Evolutionary conservation across 148 eudicot species (phyloP), one percentile per base, ranked within the genome.

Genomic region (Camellia japonica): DNA sequence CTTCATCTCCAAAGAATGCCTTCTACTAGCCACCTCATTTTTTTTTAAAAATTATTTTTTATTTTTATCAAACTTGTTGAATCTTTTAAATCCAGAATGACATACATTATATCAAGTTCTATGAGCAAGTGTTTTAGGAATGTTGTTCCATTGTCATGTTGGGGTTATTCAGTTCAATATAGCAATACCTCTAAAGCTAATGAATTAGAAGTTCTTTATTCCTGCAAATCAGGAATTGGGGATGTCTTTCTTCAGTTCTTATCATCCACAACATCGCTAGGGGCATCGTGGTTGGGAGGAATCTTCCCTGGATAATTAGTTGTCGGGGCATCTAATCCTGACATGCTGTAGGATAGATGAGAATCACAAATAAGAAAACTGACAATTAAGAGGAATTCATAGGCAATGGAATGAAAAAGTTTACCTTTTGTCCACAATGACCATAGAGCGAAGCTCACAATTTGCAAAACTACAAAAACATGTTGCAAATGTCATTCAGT

Each of bases 391-490:
- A 42, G 11, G 55, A 19, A 51, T 62, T 51, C 51, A 47, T 47
- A 55, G 61, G 71, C 20, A 84, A 56, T 76, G 62, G n/a, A 56
- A 23, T 23, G 30, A 60, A 41, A 59, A 83, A 71, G 84, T 78
- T n/a, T 71, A 93, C 97, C 94, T 87, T 79, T 74, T 90, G 81
- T 93, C 93, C 19, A 83, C 89, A 60, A 93, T 88, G 80, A 93
- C 90, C 93, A 95, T 83, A 5, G 97, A 93, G 18, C 96, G 97
- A 79, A 95, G 94, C 88, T 95, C 97, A 47, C 98, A 95, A 76
- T 95, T 95, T 12, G 90, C 87, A 82, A 90, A 95, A 64, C 98
- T 95, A 94, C 87, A 86, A 2, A 74, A 30, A 77, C n/a, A 76
- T 75, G 51, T 79, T 12, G 61, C 71, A 18, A 7, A 73, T 44